Conservation (phyloP, 768 basidiomycete genomes). For the Omphalotus guepiniiformis region DNA sequence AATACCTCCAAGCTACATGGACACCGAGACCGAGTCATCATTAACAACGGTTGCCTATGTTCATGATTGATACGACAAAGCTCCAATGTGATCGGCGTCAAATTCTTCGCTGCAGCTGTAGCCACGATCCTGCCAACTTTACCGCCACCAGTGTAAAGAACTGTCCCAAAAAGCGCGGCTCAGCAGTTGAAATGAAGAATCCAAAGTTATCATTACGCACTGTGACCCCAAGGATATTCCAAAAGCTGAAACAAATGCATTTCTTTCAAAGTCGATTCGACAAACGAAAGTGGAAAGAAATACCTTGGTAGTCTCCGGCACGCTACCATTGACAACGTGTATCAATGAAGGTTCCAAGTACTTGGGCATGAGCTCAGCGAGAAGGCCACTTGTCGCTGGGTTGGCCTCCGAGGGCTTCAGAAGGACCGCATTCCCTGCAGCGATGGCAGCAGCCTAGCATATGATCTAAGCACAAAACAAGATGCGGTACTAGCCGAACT, state of each 20-base stretch:
- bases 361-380: slow-evolving; percentile 66
- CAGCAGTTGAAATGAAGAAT: not conserved
- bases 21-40: not conserved
- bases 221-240: slow-evolving; percentile 65
- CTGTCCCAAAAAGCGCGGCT: slow-evolving; percentile 29
- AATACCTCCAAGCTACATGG: slow-evolving; percentile 43
- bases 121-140: slow-evolving; percentile 67
- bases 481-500: not conserved
- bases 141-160: slow-evolving; percentile 59
- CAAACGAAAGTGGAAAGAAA: slow-evolving; percentile 9
- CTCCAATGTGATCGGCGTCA: slow-evolving; percentile 66
- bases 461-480: not conserved
- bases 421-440: slow-evolving; percentile 69
- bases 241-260: slow-evolving; percentile 52
- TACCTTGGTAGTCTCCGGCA: slow-evolving; percentile 60
- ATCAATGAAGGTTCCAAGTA: slow-evolving; percentile 69
- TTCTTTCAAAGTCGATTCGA: not conserved
- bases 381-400: slow-evolving; percentile 48
- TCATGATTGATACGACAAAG: slow-evolving; percentile 23
- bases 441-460: slow-evolving; percentile 55
- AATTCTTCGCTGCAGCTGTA: slow-evolving; percentile 68
- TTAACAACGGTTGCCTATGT: too few species aligned
- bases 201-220: slow-evolving; percentile 19
- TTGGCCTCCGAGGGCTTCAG: slow-evolving; percentile 76
- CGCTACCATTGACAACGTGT: slow-evolving; percentile 65